A percentile compares a stretch with the other conserved stretches of the same genome.
These are phyloP conservation scores for Sclerotinia nivalis DNA, from an alignment of 2,329 filamentous ascomycete species.

Conservation along the genomic window DNA sequence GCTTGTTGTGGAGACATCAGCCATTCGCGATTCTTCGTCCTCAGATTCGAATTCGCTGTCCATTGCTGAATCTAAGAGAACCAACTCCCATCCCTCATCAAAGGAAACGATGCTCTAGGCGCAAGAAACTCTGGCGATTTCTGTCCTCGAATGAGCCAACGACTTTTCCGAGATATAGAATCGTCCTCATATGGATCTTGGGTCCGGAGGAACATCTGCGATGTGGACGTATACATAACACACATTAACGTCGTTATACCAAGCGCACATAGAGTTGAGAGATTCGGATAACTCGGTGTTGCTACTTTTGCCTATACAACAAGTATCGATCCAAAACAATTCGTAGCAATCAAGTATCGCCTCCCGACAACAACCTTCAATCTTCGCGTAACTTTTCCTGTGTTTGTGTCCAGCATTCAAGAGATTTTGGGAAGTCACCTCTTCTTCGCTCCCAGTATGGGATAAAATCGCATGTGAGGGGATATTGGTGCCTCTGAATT, in stretches of 20 bases:
- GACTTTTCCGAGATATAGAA: slow-evolving; percentile 9
- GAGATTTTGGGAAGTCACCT: slow-evolving; percentile 5
- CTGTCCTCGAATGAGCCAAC: slow-evolving; percentile 23
- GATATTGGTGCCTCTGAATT: not conserved
- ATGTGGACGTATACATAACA: slow-evolving; percentile 27
- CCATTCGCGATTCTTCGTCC: not conserved
- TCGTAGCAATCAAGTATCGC: not conserved
- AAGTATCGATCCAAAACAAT: slow-evolving; percentile 27
- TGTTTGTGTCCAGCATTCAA: not conserved
- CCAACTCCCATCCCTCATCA: not conserved
- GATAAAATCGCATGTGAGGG: slow-evolving; percentile 13
- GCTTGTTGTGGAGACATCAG: not conserved
- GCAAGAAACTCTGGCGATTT: slow-evolving; percentile 21
- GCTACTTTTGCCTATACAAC: slow-evolving; percentile 29
- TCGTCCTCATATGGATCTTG: not conserved
- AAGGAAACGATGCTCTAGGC: slow-evolving; percentile 8
- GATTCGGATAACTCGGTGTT: slow-evolving; percentile 24
- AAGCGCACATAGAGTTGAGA: slow-evolving; percentile 28
- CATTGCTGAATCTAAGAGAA: not conserved
- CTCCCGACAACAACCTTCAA: not conserved
- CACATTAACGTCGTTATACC: slow-evolving; percentile 23
- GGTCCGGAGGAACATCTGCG: slow-evolving; percentile 8
- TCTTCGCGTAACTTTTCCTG: slow-evolving; percentile 7
- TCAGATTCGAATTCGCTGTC: not conserved
- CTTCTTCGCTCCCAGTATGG: slow-evolving; percentile 5